Conservation (phyloP, 257 asterid species). For the Przewalskia tangutica region DNA sequence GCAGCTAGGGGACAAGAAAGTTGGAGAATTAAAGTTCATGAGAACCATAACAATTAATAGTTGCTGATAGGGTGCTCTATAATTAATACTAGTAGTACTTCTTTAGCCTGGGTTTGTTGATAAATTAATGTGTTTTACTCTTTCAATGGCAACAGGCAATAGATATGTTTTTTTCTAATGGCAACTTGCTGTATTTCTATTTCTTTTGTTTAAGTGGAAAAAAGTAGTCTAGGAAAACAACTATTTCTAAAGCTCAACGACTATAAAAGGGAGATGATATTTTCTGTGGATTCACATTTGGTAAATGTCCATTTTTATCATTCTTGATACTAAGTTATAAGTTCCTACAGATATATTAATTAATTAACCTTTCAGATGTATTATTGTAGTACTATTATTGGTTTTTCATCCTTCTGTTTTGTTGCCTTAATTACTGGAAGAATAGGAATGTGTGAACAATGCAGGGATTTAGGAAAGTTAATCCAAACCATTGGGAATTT, state of each 20-base stretch:
- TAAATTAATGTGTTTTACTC: neutral
- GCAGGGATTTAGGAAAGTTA: slow-evolving; percentile 48
- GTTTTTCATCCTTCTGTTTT: neutral
- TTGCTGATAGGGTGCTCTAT: neutral
- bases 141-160: neutral
- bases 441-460: slow-evolving; percentile 4
- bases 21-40: neutral
- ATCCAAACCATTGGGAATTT: slow-evolving; percentile 47
- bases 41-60: neutral
- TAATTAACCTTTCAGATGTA: neutral
- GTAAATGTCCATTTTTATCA: neutral
- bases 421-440: neutral
- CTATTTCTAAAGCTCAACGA: neutral
- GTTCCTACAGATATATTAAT: neutral
- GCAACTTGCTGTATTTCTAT: neutral
- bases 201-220: neutral
- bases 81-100: neutral
- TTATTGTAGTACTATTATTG: neutral
- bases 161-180: neutral
- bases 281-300: neutral
- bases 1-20: neutral
- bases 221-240: neutral
- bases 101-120: neutral
- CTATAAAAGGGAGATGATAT: neutral
- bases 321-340: neutral